Base-by-base conservation (phyloP, 2,329 filamentous ascomycete species). In the Tolypocladium guangdongense region DNA sequence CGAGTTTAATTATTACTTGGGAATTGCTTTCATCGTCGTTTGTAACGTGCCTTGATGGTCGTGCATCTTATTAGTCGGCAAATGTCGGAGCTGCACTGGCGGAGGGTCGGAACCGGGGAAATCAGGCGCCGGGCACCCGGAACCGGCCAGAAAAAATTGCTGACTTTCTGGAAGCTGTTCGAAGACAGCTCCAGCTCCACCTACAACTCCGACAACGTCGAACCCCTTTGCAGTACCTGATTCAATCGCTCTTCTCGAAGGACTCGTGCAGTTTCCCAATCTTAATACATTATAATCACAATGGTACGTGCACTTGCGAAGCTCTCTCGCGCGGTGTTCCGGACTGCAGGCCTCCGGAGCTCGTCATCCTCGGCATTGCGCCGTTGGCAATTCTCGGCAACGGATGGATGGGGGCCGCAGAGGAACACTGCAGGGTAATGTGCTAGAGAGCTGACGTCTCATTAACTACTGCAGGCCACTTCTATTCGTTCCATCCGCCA, bases 401-500 rank as follows among this genome's bases (percentile, higher is more conserved):
- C 6, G 35, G 18, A n/a, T 10, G 43, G 4, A 47, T 7, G 18
- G 43, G 27, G 12, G 30, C 18, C 27, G 43, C 11, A 16, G 10
- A 33, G 5, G 16, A 6, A 10, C 27, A 47, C 11, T 10, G 8
- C 8, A 2, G 30, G 10, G 43, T n/a, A 7, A 3, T 12, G 18
- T 4, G 16, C n/a, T n/a, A 3, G 43, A 46, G 27, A 32, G 10
- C 27, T 47, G 20, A 47, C 43, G 5, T 12, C 18, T 45, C n/a
- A 18, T 11, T 16, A 36, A 50, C 8, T 39, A 33, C 51, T 27
- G 4, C 57, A 86, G 82, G 74, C 82, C 63, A 85, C 82, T 68
- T 82, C 91, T 61, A 83, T 97, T 78, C 93, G 92, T 74, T 95
- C 88, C 71, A 91, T 99, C 83, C 93, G 92, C 77, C 85, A 86